phyloP scores from a whole-genome alignment of 2,329 filamentous ascomycete species.

The Arthrobotrys sinensis region DNA sequence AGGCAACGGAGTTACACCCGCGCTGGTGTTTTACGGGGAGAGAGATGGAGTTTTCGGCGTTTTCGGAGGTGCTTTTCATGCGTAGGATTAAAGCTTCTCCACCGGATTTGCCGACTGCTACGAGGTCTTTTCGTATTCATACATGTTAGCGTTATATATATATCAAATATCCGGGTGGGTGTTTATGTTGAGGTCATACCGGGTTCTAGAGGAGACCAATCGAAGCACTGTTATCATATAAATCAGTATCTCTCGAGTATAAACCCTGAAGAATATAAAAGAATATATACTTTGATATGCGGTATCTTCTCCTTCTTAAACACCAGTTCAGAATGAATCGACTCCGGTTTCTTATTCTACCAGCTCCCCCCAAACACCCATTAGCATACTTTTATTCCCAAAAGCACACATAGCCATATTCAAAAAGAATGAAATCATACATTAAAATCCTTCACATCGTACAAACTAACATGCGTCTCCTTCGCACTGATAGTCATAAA shows the following conservation, averaged over 20 bases:
- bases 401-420: not conserved
- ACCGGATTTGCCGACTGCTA: conserved; percentile 81
- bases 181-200: conserved; percentile 46
- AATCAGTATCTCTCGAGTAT: conserved; percentile 6
- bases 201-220: conserved; percentile 72
- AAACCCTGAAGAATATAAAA: not conserved
- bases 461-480: conserved; percentile 70
- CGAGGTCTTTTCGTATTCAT: conserved; percentile 72
- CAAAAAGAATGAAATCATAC: conserved; percentile 64
- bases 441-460: conserved; percentile 69
- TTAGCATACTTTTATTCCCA: conserved; percentile 35
- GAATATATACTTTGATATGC: conserved; percentile 70
- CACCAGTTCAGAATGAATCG: conserved; percentile 59
- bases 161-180: conserved; percentile 1
- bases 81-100: conserved; percentile 82
- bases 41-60: conserved; percentile 77
- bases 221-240: conserved; percentile 67
- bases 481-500: conserved; percentile 72
- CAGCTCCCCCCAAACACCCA: not conserved
- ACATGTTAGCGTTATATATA: conserved; percentile 67
- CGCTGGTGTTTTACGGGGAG: conserved; percentile 82
- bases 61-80: conserved; percentile 67
- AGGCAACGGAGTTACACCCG: conserved; percentile 85
- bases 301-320: conserved; percentile 70
- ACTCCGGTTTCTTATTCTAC: conserved; percentile 53